phyloP scores from a whole-genome alignment of 2,329 filamentous ascomycete genomes.

The Aspergillus udagawae region DNA sequence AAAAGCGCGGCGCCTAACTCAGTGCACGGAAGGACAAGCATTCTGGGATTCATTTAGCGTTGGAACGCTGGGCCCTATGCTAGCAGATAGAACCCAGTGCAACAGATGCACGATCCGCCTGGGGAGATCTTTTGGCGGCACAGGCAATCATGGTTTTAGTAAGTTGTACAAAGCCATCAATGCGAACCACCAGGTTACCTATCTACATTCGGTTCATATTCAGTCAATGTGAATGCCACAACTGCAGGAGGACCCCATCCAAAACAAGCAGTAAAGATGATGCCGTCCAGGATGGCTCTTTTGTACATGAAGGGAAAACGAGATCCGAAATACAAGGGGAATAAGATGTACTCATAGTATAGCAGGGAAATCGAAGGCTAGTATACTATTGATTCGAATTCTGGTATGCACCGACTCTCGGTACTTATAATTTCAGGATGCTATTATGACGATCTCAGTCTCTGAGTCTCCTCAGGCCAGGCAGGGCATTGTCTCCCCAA shows the following conservation, averaged over 20 bases:
- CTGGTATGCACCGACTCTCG: background rate
- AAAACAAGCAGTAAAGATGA: background rate
- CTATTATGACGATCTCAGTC: background rate
- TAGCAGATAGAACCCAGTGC: constrained; percentile 20
- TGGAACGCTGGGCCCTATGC: constrained; percentile 3
- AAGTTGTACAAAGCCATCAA: constrained; percentile 3
- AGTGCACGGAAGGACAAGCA: constrained; percentile 11
- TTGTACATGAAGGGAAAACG: background rate
- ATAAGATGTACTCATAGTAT: too few species aligned
- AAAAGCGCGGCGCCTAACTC: constrained; percentile 18
- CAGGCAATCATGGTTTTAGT: constrained; percentile 40
- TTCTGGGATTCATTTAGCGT: constrained; percentile 5
- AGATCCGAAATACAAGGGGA: background rate
- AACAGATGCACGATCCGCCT: constrained; percentile 36
- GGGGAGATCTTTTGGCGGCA: constrained; percentile 39
- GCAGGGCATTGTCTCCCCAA: background rate
- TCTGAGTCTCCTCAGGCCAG: background rate
- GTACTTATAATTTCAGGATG: background rate
- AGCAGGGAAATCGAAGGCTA: background rate
- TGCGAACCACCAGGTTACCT: background rate
- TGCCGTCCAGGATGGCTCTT: background rate
- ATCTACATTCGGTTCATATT: background rate
- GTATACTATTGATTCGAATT: background rate
- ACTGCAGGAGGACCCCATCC: background rate
- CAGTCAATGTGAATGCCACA: background rate